A percentile compares a stretch with the other conserved stretches of the same genome.
phyloP scores from a whole-genome alignment of 1,284 basidiomycete species.

The Spongispora temasekensis region DNA sequence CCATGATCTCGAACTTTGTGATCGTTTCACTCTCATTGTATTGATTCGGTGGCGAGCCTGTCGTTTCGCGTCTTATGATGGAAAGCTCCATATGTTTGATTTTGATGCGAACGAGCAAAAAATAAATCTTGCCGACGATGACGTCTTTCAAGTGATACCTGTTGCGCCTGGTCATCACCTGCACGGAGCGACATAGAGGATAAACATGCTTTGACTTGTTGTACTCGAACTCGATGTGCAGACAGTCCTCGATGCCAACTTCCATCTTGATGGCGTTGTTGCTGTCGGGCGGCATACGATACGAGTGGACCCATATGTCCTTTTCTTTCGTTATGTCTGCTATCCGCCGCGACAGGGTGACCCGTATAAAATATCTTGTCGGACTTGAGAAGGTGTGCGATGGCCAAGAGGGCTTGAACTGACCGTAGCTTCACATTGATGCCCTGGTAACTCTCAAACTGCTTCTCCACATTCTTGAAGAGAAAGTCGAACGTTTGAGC shows the following conservation, averaged over 20 bases:
- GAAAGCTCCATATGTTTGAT: constrained; percentile 99
- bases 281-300: constrained; percentile 96
- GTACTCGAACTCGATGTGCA: constrained; percentile 99
- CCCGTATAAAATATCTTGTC: constrained; percentile 88
- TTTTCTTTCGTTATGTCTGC: constrained; percentile 92
- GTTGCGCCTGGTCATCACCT: constrained; percentile 1
- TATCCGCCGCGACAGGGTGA: constrained; percentile 87
- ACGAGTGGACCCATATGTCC: constrained; percentile 98
- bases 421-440: constrained; percentile 97
- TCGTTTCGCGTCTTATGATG: constrained; percentile 96
- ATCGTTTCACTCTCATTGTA: constrained; percentile 99
- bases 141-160: constrained; percentile 99
- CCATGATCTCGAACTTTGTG: constrained; percentile 99
- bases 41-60: constrained; percentile 94
- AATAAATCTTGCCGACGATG: constrained; percentile 99
- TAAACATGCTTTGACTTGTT: constrained; percentile 94
- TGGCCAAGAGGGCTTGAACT: constrained; percentile 26
- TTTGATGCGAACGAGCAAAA: constrained; percentile 97
- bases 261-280: constrained; percentile 99
- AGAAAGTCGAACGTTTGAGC: constrained; percentile 95
- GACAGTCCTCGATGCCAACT: constrained; percentile 97
- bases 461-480: constrained; percentile 99
- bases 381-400: constrained; percentile 4
- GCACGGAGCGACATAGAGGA: background rate
- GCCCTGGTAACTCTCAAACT: constrained; percentile 96